phyloP scores from a whole-genome alignment of 2,329 filamentous ascomycete genomes.

The Botrytis fabae region DNA sequence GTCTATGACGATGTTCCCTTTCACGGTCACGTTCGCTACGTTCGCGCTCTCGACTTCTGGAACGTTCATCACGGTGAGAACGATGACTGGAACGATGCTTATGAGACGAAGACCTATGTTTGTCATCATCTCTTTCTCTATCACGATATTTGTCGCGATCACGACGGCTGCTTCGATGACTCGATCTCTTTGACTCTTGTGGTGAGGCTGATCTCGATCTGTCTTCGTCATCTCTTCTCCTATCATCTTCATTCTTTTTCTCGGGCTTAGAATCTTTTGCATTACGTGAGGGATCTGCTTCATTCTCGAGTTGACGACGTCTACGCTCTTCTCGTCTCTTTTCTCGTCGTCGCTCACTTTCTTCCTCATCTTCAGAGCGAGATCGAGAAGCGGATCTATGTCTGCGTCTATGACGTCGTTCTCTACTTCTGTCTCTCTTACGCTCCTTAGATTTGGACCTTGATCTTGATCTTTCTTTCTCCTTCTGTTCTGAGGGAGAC shows the following conservation, averaged over 20 bases:
- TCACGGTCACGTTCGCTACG: slow-evolving; percentile 47
- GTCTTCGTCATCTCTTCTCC: slow-evolving; percentile 48
- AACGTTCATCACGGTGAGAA: slow-evolving; percentile 49
- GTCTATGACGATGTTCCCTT: slow-evolving; percentile 43
- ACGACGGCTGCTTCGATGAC: slow-evolving; percentile 58
- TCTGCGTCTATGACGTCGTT: slow-evolving; percentile 37
- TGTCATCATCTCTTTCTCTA: slow-evolving; percentile 46
- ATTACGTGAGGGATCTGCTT: slow-evolving; percentile 29
- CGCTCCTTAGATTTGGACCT: slow-evolving; percentile 38
- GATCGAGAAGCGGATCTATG: slow-evolving; percentile 38
- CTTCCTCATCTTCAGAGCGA: slow-evolving; percentile 38
- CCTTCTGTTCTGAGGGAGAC: slow-evolving; percentile 34
- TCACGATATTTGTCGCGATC: slow-evolving; percentile 55
- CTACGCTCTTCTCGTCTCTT: slow-evolving; percentile 36
- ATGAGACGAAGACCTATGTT: slow-evolving; percentile 43
- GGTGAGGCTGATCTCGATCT: slow-evolving; percentile 66
- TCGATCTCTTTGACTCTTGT: slow-evolving; percentile 56
- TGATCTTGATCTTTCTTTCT: slow-evolving; percentile 41
- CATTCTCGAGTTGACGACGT: slow-evolving; percentile 34
- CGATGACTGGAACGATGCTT: slow-evolving; percentile 50
- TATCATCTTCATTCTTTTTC: slow-evolving; percentile 30
- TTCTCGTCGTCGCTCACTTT: slow-evolving; percentile 39
- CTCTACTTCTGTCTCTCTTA: slow-evolving; percentile 35
- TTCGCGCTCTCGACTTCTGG: slow-evolving; percentile 50
- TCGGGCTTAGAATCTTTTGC: slow-evolving; percentile 28